Evolutionary conservation across 495 filamentous ascomycete species (phyloP).

Genomic region (Aspergillus haitiensis): DNA sequence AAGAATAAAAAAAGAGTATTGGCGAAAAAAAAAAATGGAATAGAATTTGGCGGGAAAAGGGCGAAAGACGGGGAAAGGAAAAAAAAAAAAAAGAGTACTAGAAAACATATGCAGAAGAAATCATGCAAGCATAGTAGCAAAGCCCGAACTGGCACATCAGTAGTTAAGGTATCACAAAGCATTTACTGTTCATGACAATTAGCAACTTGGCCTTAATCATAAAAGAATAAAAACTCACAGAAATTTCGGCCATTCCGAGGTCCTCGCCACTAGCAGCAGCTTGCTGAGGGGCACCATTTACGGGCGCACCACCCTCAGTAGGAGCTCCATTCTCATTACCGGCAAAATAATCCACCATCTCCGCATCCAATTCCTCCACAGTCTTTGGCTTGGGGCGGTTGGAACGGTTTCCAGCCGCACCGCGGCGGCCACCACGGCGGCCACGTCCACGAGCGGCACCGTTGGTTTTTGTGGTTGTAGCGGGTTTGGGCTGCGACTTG

Average conservation of each 20-base stretch:
- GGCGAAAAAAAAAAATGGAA: slow-evolving; percentile 15
- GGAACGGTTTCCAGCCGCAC: slow-evolving; percentile 51
- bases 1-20: slow-evolving; percentile 10
- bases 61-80: not conserved
- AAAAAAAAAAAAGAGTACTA: slow-evolving; percentile 4
- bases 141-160: slow-evolving; percentile 4
- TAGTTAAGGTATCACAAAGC: slow-evolving; percentile 15
- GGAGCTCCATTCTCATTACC: slow-evolving; percentile 41
- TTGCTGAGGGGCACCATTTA: slow-evolving; percentile 39
- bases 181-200: slow-evolving; percentile 28
- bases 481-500: slow-evolving; percentile 83
- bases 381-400: slow-evolving; percentile 81
- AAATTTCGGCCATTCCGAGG: slow-evolving; percentile 56
- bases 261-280: slow-evolving; percentile 43
- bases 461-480: slow-evolving; percentile 64
- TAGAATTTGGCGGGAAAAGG: no score
- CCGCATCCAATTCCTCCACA: slow-evolving; percentile 85
- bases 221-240: slow-evolving; percentile 29
- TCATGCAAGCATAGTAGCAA: slow-evolving; percentile 9
- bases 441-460: slow-evolving; percentile 46
- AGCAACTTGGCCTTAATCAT: not conserved
- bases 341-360: slow-evolving; percentile 89
- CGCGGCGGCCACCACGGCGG: slow-evolving; percentile 51
- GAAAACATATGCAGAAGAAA: slow-evolving; percentile 15
- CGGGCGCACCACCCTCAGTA: slow-evolving; percentile 42